Evolutionary conservation across 331 rosid species (phyloP).

Genomic region (Rhamnella rubrinervis): DNA sequence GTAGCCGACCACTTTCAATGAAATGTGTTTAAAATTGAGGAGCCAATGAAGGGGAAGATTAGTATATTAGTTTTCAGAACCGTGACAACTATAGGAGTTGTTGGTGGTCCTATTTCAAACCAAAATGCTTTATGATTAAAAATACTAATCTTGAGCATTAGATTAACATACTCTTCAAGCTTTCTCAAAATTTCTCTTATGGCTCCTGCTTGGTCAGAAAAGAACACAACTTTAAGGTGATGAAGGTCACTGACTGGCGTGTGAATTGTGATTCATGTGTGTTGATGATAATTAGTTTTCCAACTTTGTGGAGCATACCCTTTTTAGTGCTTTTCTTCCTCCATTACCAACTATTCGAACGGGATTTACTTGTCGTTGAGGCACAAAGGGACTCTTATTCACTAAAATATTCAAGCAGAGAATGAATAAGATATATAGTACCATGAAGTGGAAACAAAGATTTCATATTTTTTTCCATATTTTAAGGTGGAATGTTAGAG

Average conservation of each 20-base stretch:
- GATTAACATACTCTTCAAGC: constrained; percentile 10
- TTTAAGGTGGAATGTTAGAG: constrained; percentile 3
- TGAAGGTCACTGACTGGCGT: constrained; percentile 27
- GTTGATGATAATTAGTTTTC: constrained; percentile 33
- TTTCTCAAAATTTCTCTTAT: constrained; percentile 7
- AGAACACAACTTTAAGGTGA: background rate
- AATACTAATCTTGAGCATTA: constrained; percentile 14
- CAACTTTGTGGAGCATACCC: constrained; percentile 21
- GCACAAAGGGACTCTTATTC: background rate
- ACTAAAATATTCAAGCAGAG: background rate
- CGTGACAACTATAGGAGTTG: constrained; percentile 18
- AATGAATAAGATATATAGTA: constrained; percentile 1
- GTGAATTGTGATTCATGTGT: constrained; percentile 54
- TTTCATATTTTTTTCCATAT: background rate
- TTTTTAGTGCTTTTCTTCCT: constrained; percentile 4
- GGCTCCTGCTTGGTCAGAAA: background rate
- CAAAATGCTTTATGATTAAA: background rate
- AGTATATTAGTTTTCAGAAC: constrained; percentile 14
- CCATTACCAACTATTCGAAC: constrained; percentile 12
- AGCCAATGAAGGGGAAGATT: background rate
- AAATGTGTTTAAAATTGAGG: constrained; percentile 4
- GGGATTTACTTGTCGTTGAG: background rate
- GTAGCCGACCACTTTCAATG: constrained; percentile 38
- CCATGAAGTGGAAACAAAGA: constrained; percentile 20
- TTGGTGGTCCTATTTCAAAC: constrained; percentile 15